Conservation (phyloP, 352 stramenopile genomes). For the Globisporangium takayamanum region DNA sequence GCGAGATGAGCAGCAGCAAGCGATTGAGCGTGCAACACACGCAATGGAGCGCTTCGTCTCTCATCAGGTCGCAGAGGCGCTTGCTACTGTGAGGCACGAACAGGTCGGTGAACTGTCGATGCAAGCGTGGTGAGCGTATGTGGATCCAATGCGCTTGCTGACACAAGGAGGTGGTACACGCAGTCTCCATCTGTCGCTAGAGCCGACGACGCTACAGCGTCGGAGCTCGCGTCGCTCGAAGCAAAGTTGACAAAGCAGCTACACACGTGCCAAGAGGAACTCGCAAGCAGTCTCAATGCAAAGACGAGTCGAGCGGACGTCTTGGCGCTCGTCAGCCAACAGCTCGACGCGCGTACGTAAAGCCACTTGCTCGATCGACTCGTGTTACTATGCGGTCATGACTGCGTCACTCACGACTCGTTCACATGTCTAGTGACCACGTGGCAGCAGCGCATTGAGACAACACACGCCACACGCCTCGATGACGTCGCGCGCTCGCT, state of each 20-base stretch:
- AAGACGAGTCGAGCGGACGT: constrained; percentile 26
- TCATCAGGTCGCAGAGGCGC: background rate
- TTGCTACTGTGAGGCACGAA: background rate
- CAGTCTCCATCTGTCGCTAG: background rate
- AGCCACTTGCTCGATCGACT: background rate
- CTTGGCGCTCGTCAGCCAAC: constrained; percentile 26
- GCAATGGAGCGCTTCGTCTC: background rate
- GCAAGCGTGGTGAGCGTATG: too few species aligned
- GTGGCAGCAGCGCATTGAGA: constrained; percentile 33
- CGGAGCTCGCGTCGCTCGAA: constrained; percentile 17
- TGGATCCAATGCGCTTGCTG: constrained; percentile 5
- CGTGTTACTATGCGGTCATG: background rate
- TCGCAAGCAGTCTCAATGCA: constrained; percentile 13
- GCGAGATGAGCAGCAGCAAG: background rate
- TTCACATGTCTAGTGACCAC: constrained; percentile 20
- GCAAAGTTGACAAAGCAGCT: constrained; percentile 17
- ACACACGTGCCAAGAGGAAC: constrained; percentile 16
- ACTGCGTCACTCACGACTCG: background rate
- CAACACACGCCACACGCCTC: constrained; percentile 22
- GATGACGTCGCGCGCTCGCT: constrained; percentile 26
- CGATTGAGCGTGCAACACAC: background rate
- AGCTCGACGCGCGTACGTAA: constrained; percentile 34
- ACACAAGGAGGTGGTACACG: too few species aligned
- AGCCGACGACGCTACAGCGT: constrained; percentile 7
- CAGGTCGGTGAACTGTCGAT: constrained; percentile 2